Percentiles rank a stretch among this genome's conserved stretches.
Evolutionary conservation across 768 basidiomycete species (phyloP).

Genomic region (Russula vinacea): DNA sequence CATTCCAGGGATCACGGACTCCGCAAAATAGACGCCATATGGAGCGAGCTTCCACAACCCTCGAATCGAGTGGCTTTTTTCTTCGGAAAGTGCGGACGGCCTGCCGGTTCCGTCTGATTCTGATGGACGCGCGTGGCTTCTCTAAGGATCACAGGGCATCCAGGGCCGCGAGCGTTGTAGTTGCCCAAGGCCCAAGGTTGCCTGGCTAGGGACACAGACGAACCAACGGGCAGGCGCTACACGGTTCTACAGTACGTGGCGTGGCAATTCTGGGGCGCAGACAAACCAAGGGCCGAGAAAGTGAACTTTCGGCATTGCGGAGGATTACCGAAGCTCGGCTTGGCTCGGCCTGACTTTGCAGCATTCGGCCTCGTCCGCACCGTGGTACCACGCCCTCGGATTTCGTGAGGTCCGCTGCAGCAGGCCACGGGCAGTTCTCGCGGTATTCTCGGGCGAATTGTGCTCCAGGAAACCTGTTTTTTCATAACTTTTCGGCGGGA

Average conservation of each 20-base stretch:
- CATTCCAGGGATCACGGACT: neutral
- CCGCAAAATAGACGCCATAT: constrained; percentile 2
- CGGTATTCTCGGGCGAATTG: neutral
- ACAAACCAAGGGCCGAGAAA: neutral
- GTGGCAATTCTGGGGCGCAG: neutral
- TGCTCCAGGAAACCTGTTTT: no score
- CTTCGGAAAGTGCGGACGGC: neutral
- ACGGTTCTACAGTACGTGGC: neutral
- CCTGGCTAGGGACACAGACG: neutral
- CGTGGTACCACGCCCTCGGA: neutral
- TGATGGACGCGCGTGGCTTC: constrained; percentile 15
- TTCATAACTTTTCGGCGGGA: no score
- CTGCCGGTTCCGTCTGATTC: constrained; percentile 5
- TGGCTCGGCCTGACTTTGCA: neutral
- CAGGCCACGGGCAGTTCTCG: neutral
- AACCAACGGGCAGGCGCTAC: neutral
- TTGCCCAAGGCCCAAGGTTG: neutral
- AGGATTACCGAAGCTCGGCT: neutral
- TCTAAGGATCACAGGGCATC: neutral
- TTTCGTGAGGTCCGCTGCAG: no score
- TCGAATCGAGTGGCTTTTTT: neutral
- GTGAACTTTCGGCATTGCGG: neutral
- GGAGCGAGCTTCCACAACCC: neutral
- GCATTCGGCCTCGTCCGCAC: neutral
- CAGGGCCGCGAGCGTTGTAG: neutral